A percentile compares a stretch with the other conserved stretches of the same genome.
phyloP scores from a whole-genome alignment of 495 filamentous ascomycete species.

The Penicillium fimorum region DNA sequence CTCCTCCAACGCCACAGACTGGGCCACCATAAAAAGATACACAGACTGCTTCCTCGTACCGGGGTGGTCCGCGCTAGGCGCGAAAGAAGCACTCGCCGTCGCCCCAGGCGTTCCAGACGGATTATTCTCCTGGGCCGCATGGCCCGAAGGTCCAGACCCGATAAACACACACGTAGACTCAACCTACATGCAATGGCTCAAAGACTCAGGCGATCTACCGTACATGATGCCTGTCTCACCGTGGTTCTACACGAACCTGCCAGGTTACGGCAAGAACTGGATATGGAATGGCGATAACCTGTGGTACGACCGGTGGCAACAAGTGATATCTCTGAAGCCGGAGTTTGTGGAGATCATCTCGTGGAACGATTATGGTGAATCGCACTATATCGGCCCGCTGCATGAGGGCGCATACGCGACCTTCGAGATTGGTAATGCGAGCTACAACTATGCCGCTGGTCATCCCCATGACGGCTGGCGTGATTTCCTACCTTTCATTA shows the following conservation, averaged over 20 bases:
- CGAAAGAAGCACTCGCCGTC: constrained; percentile 44
- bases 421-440: constrained; percentile 49
- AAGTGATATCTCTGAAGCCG: constrained; percentile 61
- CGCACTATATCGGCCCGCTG: constrained; percentile 68
- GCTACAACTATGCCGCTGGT: constrained; percentile 47
- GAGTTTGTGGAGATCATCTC: constrained; percentile 56
- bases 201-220: constrained; percentile 47
- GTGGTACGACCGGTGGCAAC: constrained; percentile 74
- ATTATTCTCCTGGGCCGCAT: constrained; percentile 70
- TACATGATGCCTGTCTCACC: constrained; percentile 82
- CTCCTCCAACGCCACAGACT: constrained; percentile 53
- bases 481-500: constrained; percentile 60
- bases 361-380: constrained; percentile 80
- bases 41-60: constrained; percentile 58
- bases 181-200: constrained; percentile 49
- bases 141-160: constrained; percentile 59
- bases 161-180: constrained; percentile 55
- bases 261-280: constrained; percentile 72
- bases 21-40: constrained; percentile 53
- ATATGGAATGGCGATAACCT: constrained; percentile 67
- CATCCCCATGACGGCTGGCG: constrained; percentile 57
- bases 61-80: constrained; percentile 60
- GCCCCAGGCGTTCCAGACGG: constrained; percentile 54
- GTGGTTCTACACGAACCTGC: constrained; percentile 73
- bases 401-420: constrained; percentile 27